Conservation (phyloP, 805 yeast species). For the Ogataea henricii region DNA sequence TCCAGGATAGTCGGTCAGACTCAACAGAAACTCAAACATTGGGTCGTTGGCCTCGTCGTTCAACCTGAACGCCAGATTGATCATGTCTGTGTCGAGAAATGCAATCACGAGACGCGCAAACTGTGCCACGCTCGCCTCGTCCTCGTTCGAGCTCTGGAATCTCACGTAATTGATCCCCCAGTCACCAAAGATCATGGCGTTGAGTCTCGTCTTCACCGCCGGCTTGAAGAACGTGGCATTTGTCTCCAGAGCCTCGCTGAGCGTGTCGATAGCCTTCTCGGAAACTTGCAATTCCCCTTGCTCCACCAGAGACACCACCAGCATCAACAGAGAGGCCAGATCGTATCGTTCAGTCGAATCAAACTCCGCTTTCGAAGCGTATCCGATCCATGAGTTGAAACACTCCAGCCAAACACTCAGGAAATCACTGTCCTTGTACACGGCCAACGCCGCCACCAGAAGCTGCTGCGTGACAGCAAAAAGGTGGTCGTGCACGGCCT, state of each 20-base stretch:
- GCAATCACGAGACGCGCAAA: slow-evolving; percentile 49
- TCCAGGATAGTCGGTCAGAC: slow-evolving; percentile 58
- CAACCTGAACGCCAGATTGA: slow-evolving; percentile 43
- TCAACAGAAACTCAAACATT: slow-evolving; percentile 50
- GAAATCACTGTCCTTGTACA: slow-evolving; percentile 9
- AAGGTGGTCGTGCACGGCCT: slow-evolving; percentile 37
- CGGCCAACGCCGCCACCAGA: slow-evolving; percentile 13
- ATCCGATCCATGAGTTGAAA: slow-evolving; percentile 39
- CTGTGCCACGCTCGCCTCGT: slow-evolving; percentile 40
- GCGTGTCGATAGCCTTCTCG: slow-evolving; percentile 34
- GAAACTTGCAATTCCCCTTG: slow-evolving; percentile 16
- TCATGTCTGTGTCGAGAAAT: slow-evolving; percentile 48
- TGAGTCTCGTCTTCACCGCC: slow-evolving; percentile 33
- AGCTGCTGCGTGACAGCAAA: slow-evolving; percentile 36
- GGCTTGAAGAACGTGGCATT: slow-evolving; percentile 43
- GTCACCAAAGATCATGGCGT: slow-evolving; percentile 41
- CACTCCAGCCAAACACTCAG: slow-evolving; percentile 32
- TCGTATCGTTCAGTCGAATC: slow-evolving; percentile 34
- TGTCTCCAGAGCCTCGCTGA: slow-evolving; percentile 48
- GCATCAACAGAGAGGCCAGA: slow-evolving; percentile 19
- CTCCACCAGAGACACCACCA: slow-evolving; percentile 23
- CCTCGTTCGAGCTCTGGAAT: slow-evolving; percentile 32
- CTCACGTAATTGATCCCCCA: slow-evolving; percentile 49
- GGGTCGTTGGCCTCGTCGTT: slow-evolving; percentile 37
- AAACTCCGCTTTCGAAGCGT: slow-evolving; percentile 40